phyloP scores from a whole-genome alignment of 441 rosid genomes.

The Bocquillonia castaneifolia region DNA sequence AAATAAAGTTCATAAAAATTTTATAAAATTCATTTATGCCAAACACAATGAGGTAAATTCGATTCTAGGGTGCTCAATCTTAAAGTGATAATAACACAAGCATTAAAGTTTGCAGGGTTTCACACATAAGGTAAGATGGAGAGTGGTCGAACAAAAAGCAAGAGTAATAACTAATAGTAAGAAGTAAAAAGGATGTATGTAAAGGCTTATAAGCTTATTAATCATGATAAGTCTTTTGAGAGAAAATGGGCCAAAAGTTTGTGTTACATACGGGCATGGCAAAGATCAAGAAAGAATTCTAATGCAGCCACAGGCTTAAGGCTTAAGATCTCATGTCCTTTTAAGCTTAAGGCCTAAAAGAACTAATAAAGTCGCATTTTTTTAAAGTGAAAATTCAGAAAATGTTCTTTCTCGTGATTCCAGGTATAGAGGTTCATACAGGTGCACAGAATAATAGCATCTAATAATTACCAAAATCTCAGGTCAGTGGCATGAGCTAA shows the following conservation, averaged over 20 bases:
- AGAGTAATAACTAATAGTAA: background rate
- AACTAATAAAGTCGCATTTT: background rate
- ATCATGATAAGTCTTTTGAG: background rate
- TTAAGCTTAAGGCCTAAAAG: background rate
- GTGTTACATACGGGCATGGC: background rate
- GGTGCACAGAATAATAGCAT: background rate
- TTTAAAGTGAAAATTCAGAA: background rate
- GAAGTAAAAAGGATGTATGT: background rate
- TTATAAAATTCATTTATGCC: no score
- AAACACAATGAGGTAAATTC: no score
- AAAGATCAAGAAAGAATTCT: background rate
- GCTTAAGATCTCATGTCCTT: slow-evolving; percentile 7
- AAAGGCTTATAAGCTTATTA: background rate
- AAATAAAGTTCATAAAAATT: no score
- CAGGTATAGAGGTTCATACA: background rate
- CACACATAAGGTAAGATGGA: background rate
- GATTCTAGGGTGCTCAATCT: no score
- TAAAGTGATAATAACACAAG: no score
- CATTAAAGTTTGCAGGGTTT: no score
- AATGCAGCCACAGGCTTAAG: no score
- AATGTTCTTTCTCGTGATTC: slow-evolving; percentile 1
- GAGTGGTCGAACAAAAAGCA: background rate
- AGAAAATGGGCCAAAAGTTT: background rate
- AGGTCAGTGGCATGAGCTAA: background rate
- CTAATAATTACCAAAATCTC: slow-evolving; percentile 9